Percentiles rank a stretch among this genome's conserved stretches.
These are phyloP conservation scores for Hanseniaspora guilliermondii DNA, from an alignment of 805 yeast species.

Conservation along the genomic window DNA sequence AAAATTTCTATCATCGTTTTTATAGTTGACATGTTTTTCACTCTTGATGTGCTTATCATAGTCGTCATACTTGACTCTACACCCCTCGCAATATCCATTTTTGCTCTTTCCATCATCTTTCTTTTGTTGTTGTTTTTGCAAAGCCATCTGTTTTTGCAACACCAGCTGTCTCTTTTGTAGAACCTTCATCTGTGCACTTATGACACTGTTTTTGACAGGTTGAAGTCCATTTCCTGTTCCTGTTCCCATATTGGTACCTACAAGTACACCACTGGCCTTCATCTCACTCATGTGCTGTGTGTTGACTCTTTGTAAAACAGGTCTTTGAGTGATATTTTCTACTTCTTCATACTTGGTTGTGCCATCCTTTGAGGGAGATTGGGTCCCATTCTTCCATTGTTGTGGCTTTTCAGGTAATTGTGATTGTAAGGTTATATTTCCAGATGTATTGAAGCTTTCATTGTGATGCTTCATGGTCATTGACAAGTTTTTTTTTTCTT, in stretches of 20 bases:
- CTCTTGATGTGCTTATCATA: constrained; percentile 64
- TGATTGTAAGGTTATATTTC: neutral
- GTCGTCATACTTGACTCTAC: constrained; percentile 69
- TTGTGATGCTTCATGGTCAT: neutral
- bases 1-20: constrained; percentile 58
- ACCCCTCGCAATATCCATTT: constrained; percentile 83
- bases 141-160: neutral
- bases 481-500: neutral
- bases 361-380: neutral
- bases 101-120: constrained; percentile 25
- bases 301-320: neutral
- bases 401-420: neutral
- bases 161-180: constrained; percentile 14
- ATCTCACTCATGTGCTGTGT: constrained; percentile 22
- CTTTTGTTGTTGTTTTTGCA: constrained; percentile 13
- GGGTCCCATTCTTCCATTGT: neutral
- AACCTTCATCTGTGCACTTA: constrained; percentile 17
- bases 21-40: constrained; percentile 66
- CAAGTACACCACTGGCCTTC: constrained; percentile 27
- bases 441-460: neutral
- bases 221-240: constrained; percentile 19
- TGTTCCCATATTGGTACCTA: constrained; percentile 25
- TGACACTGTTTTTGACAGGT: constrained; percentile 5
- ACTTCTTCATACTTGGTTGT: constrained; percentile 5
- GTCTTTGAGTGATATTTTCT: neutral